Conservation (phyloP, 2,329 filamentous ascomycete species). For the Magnaporthiopsis poae region DNA sequence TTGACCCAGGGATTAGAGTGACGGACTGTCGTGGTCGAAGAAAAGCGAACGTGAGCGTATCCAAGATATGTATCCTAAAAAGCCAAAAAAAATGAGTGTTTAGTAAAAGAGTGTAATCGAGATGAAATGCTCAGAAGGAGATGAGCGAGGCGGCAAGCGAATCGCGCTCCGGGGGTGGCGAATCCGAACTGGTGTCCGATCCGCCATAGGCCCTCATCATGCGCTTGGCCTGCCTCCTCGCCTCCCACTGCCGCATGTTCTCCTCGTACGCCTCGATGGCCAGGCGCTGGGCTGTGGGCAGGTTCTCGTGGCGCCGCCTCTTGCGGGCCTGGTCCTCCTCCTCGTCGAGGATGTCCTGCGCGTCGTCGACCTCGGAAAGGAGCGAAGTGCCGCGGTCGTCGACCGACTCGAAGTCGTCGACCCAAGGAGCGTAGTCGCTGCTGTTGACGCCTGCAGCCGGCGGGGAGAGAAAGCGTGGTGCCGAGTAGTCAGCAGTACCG, state of each 20-base stretch:
- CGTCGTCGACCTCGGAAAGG: neutral
- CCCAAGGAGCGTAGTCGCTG: neutral
- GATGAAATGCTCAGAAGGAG: neutral
- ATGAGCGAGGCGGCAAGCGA: too few relatives aligned
- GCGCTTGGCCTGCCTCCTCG: neutral
- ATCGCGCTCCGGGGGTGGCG: neutral
- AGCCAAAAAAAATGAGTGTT: too few relatives aligned
- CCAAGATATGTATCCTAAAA: neutral
- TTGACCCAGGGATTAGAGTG: neutral
- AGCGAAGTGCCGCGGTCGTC: neutral
- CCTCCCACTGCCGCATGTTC: too few relatives aligned
- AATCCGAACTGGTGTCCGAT: neutral
- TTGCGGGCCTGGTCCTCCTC: too few relatives aligned
- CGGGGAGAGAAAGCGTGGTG: neutral
- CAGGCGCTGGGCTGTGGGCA: neutral
- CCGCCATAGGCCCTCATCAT: neutral
- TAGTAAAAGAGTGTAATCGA: neutral
- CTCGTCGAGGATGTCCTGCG: neutral
- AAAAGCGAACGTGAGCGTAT: neutral
- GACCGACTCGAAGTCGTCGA: neutral
- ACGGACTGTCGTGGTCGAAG: neutral
- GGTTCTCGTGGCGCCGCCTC: neutral
- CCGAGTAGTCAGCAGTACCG: neutral
- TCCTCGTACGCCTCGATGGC: neutral
- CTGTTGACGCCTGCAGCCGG: too few relatives aligned